Conservation (phyloP, 1,139 yeast genomes). For the Saccharomycopsis phalli region DNA sequence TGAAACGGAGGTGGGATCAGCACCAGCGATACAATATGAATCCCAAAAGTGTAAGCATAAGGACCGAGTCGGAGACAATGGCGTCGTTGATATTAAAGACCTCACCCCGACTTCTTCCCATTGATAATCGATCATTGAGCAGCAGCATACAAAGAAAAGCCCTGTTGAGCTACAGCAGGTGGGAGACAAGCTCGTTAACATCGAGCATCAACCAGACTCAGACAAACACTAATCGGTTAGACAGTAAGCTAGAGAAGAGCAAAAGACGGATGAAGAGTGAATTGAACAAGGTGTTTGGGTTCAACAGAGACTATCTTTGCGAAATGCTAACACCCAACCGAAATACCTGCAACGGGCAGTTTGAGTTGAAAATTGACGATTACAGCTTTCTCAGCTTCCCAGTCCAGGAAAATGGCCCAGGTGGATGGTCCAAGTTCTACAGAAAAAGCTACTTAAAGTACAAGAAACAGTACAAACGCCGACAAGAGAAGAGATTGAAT, state of each 20-base stretch:
- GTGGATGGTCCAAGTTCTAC: slow-evolving; percentile 14
- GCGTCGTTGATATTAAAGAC: not conserved
- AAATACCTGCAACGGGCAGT: slow-evolving; percentile 10
- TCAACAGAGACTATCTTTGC: slow-evolving; percentile 12
- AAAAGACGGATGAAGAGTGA: slow-evolving; percentile 1
- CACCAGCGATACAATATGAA: not conserved
- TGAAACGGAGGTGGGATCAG: no score
- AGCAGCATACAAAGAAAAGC: not conserved
- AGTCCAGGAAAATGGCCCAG: slow-evolving; percentile 3
- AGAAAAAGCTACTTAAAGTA: not conserved
- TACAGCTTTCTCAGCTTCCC: slow-evolving; percentile 15
- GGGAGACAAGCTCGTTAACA: not conserved
- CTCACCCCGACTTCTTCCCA: not conserved
- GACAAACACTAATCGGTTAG: not conserved
- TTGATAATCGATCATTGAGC: not conserved
- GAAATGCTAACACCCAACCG: slow-evolving; percentile 16
- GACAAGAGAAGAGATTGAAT: not conserved
- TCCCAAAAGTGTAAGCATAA: no score
- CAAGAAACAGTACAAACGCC: slow-evolving; percentile 2
- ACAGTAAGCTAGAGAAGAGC: not conserved
- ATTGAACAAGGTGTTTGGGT: slow-evolving; percentile 11
- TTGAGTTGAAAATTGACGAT: slow-evolving; percentile 16
- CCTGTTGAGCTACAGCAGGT: not conserved
- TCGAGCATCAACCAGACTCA: not conserved
- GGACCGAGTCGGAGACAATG: no score